Evolutionary conservation across 495 filamentous ascomycete genomes (phyloP), one percentile per base, ranked within the genome.

Genomic region (Aspergillus bridgeri): DNA sequence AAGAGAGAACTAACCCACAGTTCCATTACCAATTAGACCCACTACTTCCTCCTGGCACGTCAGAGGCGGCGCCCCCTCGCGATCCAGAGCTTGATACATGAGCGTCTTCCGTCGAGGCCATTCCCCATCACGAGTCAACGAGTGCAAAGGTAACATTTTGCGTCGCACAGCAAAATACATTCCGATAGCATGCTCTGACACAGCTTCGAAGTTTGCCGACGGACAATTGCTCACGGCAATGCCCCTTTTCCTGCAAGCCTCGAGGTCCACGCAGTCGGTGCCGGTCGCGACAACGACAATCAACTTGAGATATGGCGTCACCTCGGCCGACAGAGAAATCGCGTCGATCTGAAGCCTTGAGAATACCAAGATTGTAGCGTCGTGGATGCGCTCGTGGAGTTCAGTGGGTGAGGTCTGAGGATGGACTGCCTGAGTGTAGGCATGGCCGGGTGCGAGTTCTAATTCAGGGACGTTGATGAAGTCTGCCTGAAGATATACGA

Each of bases 101-200:
- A 67, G 43, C 2, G 55, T 56, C 22, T 52, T 52, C 49, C 56
- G 57, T 38, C 54, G 60, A 8, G 49, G 27, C 69, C 69, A 72
- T 4, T 59, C 60, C 6, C 62, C 68, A 8, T 69, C 70, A 57
- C 70, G 70, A 18, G 61, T 78, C 56, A 55, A 48, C 21, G 51
- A 53, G 68, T 73, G 75, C 65, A 81, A 66, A 18, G 69, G 57
- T 7, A 76, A 64, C 6, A 83, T 63, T n/a, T 71, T 73, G 46
- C 83, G 70, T 45, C 81, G 70, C 48, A 76, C 65, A 4, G 80
- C 72, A 62, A 83, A 84, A 58, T 82, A 85, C 49, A 84, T 60
- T 21, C 73, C 75, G 17, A 85, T 67, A 0, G 75, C 76, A 66
- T 85, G 81, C 59, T 85, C 81, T 6, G 73, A 75, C 0, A 85